phyloP scores from a whole-genome alignment of 192 early-diverging fungal genomes.

The Rhizophlyctis rosea region DNA sequence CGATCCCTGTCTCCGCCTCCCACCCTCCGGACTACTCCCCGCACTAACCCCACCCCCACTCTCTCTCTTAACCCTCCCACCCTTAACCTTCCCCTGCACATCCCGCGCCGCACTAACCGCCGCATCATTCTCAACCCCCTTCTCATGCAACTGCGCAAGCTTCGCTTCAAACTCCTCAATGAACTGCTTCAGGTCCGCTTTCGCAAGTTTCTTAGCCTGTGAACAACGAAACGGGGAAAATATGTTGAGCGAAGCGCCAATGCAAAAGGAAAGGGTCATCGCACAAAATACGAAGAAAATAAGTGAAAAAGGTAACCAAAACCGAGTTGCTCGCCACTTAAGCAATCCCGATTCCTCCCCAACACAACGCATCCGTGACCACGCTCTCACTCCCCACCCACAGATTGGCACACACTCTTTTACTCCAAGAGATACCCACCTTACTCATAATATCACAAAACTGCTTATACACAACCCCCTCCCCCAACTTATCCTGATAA shows the following conservation, averaged over 20 bases:
- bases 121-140: slow-evolving; percentile 61
- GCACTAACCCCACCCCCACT: no score
- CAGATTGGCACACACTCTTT: no score
- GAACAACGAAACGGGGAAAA: neutral
- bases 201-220: slow-evolving; percentile 64
- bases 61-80: no score
- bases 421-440: no score
- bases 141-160: slow-evolving; percentile 68
- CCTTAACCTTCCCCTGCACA: slow-evolving; percentile 7
- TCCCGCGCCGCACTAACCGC: slow-evolving; percentile 13
- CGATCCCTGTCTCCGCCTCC: neutral
- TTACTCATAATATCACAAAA: slow-evolving; percentile 85
- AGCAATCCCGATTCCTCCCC: no score
- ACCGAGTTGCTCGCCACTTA: no score
- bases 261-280: no score
- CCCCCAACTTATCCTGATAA: slow-evolving; percentile 91
- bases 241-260: no score
- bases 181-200: slow-evolving; percentile 71
- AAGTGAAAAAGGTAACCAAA: no score
- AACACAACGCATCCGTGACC: no score
- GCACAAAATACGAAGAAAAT: no score
- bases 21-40: neutral
- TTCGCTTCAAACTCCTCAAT: slow-evolving; percentile 86
- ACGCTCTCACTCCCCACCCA: no score
- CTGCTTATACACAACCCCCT: slow-evolving; percentile 77